A percentile compares a stretch with the other conserved stretches of the same genome.
Evolutionary conservation across 176 grass and related monocot species (phyloP).

Genomic region (Panicum miliaceum): DNA sequence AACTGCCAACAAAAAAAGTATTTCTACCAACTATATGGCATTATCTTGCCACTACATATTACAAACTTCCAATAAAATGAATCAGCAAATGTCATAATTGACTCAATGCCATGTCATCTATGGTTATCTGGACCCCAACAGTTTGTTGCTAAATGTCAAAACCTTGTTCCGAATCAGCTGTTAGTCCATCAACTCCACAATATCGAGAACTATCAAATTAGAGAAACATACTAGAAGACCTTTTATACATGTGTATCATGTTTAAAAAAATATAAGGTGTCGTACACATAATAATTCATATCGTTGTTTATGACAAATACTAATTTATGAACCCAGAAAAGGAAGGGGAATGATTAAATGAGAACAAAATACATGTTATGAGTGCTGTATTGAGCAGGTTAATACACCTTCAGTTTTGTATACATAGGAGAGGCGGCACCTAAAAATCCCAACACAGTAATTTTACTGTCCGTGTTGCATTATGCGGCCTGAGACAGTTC

Average conservation of each 20-base stretch:
- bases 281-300: background rate
- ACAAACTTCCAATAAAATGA: background rate
- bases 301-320: background rate
- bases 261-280: background rate
- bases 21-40: background rate
- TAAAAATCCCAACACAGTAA: background rate
- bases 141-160: background rate
- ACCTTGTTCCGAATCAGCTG: background rate
- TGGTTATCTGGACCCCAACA: constrained; percentile 4
- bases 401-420: background rate
- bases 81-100: background rate
- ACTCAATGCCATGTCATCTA: background rate
- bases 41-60: background rate
- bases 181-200: constrained; percentile 3
- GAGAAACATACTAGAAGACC: background rate
- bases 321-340: background rate
- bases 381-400: background rate
- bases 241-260: background rate
- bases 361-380: background rate
- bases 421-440: background rate
- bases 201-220: background rate
- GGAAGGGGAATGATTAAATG: background rate
- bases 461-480: background rate
- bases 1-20: background rate
- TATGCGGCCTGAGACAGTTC: background rate